These are phyloP conservation scores for Dalbergia cochinchinensis DNA, from an alignment of 306 rosid species.

Conservation along the genomic window DNA sequence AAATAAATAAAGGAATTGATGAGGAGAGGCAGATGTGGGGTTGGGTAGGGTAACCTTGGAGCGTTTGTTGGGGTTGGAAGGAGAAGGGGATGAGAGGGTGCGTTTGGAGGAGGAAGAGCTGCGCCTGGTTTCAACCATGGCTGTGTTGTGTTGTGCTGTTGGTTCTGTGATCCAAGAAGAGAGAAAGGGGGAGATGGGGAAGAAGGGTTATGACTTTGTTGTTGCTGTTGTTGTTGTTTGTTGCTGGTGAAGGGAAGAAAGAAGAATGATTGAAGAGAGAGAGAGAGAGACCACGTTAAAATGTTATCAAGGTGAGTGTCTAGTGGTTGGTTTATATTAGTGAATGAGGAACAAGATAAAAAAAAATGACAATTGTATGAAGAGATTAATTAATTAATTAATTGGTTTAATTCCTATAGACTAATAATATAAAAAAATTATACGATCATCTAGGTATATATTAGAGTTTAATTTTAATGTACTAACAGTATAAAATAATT, in stretches of 20 bases:
- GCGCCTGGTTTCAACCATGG: conserved; percentile 94
- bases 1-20: background rate
- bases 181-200: conserved; percentile 30
- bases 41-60: conserved; percentile 68
- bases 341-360: background rate
- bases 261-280: conserved; percentile 56
- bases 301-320: conserved; percentile 26
- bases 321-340: background rate
- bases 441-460: no score
- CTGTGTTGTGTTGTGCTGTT: background rate
- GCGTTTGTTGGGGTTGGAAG: conserved; percentile 76
- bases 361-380: no score
- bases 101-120: conserved; percentile 87
- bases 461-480: no score
- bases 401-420: no score
- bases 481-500: no score
- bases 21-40: background rate
- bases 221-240: background rate
- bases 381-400: no score
- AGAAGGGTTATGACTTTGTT: background rate
- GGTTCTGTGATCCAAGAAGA: conserved; percentile 58
- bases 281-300: conserved; percentile 35
- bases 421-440: no score
- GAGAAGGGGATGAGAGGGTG: conserved; percentile 69
- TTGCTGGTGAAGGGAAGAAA: background rate